A percentile compares a stretch with the other conserved stretches of the same genome.
Evolutionary conservation across 306 rosid genomes (phyloP).

Genomic region (Cucurbita maxima): DNA sequence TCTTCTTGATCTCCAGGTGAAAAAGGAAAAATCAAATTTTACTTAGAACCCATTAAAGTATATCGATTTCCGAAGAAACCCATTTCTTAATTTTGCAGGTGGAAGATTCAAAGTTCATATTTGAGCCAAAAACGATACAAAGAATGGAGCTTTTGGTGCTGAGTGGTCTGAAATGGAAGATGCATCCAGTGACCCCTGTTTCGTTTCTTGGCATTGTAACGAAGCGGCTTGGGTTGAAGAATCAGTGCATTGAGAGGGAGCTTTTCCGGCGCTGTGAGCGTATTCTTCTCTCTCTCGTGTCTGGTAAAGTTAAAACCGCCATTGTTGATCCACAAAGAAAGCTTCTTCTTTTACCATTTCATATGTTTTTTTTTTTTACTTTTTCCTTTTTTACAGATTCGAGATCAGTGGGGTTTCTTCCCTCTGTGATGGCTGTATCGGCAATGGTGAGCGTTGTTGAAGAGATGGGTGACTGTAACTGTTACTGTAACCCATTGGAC

Average conservation of each 20-base stretch:
- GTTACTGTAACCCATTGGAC: slow-evolving; percentile 37
- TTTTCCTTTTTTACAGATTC: slow-evolving; percentile 32
- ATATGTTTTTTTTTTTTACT: not conserved
- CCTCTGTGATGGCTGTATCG: slow-evolving; percentile 87
- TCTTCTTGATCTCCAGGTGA: slow-evolving; percentile 84
- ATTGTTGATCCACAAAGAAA: not conserved
- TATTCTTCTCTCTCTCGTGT: slow-evolving; percentile 49
- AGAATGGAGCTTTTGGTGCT: slow-evolving; percentile 89
- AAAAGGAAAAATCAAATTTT: not conserved
- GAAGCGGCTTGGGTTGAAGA: slow-evolving; percentile 65
- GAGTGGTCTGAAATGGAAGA: slow-evolving; percentile 69
- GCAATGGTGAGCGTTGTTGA: slow-evolving; percentile 71
- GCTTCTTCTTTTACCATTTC: not conserved
- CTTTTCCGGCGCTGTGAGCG: slow-evolving; percentile 61
- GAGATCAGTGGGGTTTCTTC: slow-evolving; percentile 61
- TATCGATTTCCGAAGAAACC: not conserved
- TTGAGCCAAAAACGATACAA: slow-evolving; percentile 74
- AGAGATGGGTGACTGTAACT: slow-evolving; percentile 46
- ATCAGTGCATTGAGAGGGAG: slow-evolving; percentile 40
- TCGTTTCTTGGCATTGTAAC: slow-evolving; percentile 70
- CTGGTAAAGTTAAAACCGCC: slow-evolving; percentile 31
- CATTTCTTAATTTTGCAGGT: slow-evolving; percentile 23
- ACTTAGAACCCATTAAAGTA: not conserved
- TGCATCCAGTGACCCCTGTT: slow-evolving; percentile 86
- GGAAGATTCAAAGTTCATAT: slow-evolving; percentile 39